A percentile compares a stretch with the other conserved stretches of the same genome.
phyloP scores from a whole-genome alignment of 768 basidiomycete species.

The Calocybe gangraenosa region DNA sequence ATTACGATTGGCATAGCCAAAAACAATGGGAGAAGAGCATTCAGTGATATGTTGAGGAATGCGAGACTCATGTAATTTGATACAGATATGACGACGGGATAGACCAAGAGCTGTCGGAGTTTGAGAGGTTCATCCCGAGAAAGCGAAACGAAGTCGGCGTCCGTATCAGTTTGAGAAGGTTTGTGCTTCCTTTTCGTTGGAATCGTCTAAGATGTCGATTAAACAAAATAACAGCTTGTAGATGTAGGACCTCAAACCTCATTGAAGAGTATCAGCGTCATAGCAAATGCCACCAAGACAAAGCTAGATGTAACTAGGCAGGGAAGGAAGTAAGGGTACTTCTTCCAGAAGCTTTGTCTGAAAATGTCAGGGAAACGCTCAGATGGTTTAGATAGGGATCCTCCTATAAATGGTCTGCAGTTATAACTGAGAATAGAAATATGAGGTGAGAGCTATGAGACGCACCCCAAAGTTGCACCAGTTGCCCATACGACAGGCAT shows the following conservation, averaged over 20 bases:
- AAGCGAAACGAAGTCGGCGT: not conserved
- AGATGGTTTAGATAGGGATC: slow-evolving; percentile 57
- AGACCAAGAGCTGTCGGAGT: slow-evolving; percentile 39
- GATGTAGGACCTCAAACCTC: slow-evolving; percentile 28
- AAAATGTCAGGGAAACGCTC: slow-evolving; percentile 65
- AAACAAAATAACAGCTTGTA: not conserved
- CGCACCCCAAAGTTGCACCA: slow-evolving; percentile 39
- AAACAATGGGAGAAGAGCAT: slow-evolving; percentile 63
- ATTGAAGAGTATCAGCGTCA: slow-evolving; percentile 35
- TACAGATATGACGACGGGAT: slow-evolving; percentile 61
- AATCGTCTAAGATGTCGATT: slow-evolving; percentile 22
- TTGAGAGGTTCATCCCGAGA: slow-evolving; percentile 28
- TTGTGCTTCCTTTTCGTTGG: slow-evolving; percentile 8
- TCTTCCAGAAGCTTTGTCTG: slow-evolving; percentile 48
- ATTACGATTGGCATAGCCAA: slow-evolving; percentile 60
- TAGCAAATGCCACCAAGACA: slow-evolving; percentile 27
- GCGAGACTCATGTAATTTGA: slow-evolving; percentile 67
- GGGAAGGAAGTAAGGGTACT: slow-evolving; percentile 75
- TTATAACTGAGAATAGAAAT: slow-evolving; percentile 6
- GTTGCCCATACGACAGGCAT: slow-evolving; percentile 41
- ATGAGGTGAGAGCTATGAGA: slow-evolving; percentile 12
- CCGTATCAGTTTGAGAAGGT: not conserved
- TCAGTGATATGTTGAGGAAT: slow-evolving; percentile 51
- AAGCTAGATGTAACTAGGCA: slow-evolving; percentile 41
- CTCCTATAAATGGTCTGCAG: slow-evolving; percentile 62